Base-by-base conservation (phyloP, 352 stramenopile species). In the Thalassiosira hispida region DNA sequence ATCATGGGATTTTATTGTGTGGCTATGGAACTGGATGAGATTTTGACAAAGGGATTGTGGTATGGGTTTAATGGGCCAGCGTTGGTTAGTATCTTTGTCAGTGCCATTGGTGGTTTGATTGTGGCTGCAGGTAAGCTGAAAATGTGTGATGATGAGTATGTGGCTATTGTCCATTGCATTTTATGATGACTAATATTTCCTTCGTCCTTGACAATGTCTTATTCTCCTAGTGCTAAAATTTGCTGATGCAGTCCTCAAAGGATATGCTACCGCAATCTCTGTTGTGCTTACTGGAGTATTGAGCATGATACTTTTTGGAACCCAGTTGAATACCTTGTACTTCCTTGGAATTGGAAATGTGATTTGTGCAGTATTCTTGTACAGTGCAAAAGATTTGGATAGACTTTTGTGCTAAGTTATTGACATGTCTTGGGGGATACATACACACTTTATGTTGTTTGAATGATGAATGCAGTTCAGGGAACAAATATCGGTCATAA, bases 201-300 rank as follows among this genome's bases (percentile, higher is more conserved):
- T 51, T 56, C 68, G n/a, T n/a, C n/a, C n/a, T n/a, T n/a, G n/a
- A n/a, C 16, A 25, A 25, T 65, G 29, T 47, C 7, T 27, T 14
- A 59, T 65, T 27, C 16, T 20, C 18, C 44, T 29, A 47, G 89
- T 93, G 9, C 66, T 94, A 1, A 94, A 94, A 69, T 92, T 84
- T 71, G 89, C 89, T 3, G 87, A 94, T 80, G 87, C 87, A 8
- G 81, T 94, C 27, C 76, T 94, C 6, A 94, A 94, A 75, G 85
- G 87, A 57, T 93, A 93, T 64, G 89, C 87, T 0, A 94, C 87
- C 1, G 87, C 87, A 38, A 71, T 92, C 31, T 87, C 70, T 23
- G 85, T 93, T 14, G 75, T 94, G 35, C 46, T 92, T 59, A 93
- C 89, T 0, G 85, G 85, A 31, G 25, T 93, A 8, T 38, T 90